Evolutionary conservation across 2,329 filamentous ascomycete genomes (phyloP), one percentile per base, ranked within the genome.

Genomic region (Penicillium sumatraense): DNA sequence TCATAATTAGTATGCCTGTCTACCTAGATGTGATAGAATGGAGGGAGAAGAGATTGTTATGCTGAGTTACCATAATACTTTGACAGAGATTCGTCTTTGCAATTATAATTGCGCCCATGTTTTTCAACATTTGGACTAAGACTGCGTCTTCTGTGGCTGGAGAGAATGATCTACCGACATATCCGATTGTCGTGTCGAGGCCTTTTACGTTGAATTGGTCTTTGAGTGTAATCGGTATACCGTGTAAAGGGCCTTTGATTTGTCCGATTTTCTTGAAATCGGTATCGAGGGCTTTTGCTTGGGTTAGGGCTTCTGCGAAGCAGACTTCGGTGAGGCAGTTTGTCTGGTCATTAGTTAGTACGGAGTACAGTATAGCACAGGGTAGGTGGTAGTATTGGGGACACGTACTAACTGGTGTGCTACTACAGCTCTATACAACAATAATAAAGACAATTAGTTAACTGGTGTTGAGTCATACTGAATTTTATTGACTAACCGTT

Each of bases 201-300:
- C 82, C 84, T 54, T 80, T 80, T 38, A 88, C 74, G 21, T 86
- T 81, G 68, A 87, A 88, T 13, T 84, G 83, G 49, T 88, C 86
- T 65, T 88, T 88, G 11, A 86, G 62, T 5, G 77, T 80, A 51
- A 86, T 75, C 0, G 83, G 83, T 2, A 86, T 67, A 0, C 82
- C 83, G 66, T 83, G 83, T 10, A 82, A 60, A 18, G 80, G 75
- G 3, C 82, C 81, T 61, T 82, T 75, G 13, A 77, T 61, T 60
- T 76, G 74, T 4, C 75, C 75, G 0, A 65, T 68, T 24, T 55
- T 51, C 24, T 57, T 53, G 24, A 66, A 73, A 2, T 65, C 53
- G 13, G 23, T 23, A 54, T 75, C 73, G 11, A 75, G 60, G 1
- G 55, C 45, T 29, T 56, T 64, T n/a, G 73, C 72, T 38, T 73